Base-by-base conservation (phyloP, 495 filamentous ascomycete genomes). In the Diplogelasinospora grovesii region DNA sequence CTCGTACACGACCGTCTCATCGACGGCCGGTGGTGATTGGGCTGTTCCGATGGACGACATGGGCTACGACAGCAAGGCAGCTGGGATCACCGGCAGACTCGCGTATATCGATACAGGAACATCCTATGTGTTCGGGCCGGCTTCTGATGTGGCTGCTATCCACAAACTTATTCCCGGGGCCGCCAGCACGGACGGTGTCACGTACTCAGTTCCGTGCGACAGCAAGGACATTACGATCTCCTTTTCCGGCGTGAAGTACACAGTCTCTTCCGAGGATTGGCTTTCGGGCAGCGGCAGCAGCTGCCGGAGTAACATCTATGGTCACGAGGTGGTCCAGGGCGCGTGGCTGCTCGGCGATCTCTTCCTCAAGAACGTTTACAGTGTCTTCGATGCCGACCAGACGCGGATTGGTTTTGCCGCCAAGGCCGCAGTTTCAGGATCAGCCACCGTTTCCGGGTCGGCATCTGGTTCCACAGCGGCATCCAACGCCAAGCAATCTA, bases 321-420 rank as follows among this genome's bases (percentile, higher is more conserved):
- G 70, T 23, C 60, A 69, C 37, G 62, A 64, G 19, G 57, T 63
- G 23, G 56, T 69, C 4, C 39, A 54, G 8, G 59, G 54, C 25
- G 69, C 57, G 4, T 92, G 88, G 87, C 68, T 94, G 21, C 57
- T 92, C 1, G 87, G 87, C 4, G 87, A 89, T 49, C 74, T 82
- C 4, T 93, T 93, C 49, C 59, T 94, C 41, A 94, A 93, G 65
- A 92, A 93, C 47, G 86, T 93, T n/a, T 92, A 92, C 62, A 65
- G 75, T 16, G 81, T 92, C 15, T 93, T 93, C 50, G 87, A 94
- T 56, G 75, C 72, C 25, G 85, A 77, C 21, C 51, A 73, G 40
- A 64, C 46, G 24, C 70, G 66, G 39, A 67, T 82, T 46, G 78
- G 69, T 11, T 70, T 73, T 30, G 68, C 67, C 8, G 39, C 45